Conservation (phyloP, 805 yeast genomes). For the Candida coquimbonensis region DNA sequence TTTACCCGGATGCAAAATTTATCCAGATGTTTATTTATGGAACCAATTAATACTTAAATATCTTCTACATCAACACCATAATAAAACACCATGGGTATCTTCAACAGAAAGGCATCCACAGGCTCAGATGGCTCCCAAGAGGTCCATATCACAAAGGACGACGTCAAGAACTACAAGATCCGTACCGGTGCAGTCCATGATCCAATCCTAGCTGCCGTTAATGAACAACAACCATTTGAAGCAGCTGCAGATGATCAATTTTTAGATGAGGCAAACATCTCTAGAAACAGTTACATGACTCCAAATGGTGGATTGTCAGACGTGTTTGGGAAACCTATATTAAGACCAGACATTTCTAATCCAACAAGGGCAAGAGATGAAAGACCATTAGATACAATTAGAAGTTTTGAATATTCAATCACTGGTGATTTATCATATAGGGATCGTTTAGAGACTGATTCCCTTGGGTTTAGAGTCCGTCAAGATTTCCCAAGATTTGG, state of each 20-base stretch:
- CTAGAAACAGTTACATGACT: slow-evolving; percentile 26
- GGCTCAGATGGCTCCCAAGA: slow-evolving; percentile 25
- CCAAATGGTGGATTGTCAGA: slow-evolving; percentile 52
- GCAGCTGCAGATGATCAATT: slow-evolving; percentile 21
- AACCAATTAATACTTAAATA: no score
- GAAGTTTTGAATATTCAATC: slow-evolving; percentile 89
- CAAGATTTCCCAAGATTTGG: slow-evolving; percentile 57
- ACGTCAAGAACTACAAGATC: slow-evolving; percentile 49
- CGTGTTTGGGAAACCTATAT: slow-evolving; percentile 78
- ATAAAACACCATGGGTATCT: slow-evolving; percentile 35
- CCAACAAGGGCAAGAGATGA: slow-evolving; percentile 93
- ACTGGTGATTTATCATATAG: slow-evolving; percentile 79
- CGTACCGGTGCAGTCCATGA: slow-evolving; percentile 72
- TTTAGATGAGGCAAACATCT: slow-evolving; percentile 19
- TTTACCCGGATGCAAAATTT: not conserved
- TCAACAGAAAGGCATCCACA: slow-evolving; percentile 30
- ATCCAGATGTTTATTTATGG: no score
- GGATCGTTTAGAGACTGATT: slow-evolving; percentile 72
- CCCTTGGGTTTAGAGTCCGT: slow-evolving; percentile 83
- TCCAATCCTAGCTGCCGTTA: slow-evolving; percentile 89
- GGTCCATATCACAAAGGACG: slow-evolving; percentile 41
- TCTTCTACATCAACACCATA: no score
- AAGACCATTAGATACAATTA: slow-evolving; percentile 92
- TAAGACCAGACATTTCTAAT: slow-evolving; percentile 78
- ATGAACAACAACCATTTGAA: slow-evolving; percentile 95